A percentile compares a stretch with the other conserved stretches of the same genome.
These are phyloP conservation scores for Elasticomyces elasticus DNA, from an alignment of 495 filamentous ascomycete genomes.

Conservation along the genomic window DNA sequence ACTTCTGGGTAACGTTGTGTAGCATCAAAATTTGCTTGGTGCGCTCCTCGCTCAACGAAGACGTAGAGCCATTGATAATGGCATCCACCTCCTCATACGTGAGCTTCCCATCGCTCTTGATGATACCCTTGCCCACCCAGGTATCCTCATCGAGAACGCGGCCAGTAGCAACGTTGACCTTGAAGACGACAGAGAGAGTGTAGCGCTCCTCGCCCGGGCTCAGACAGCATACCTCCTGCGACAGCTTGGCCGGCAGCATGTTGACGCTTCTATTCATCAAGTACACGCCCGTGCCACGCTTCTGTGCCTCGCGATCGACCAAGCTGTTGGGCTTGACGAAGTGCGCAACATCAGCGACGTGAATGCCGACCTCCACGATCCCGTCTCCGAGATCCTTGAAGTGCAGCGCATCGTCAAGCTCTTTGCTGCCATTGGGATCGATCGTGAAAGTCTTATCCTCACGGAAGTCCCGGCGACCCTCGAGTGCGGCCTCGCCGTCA, in stretches of 20 bases:
- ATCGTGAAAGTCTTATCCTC: conserved; percentile 84
- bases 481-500: conserved; percentile 66
- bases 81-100: conserved; percentile 76
- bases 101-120: conserved; percentile 80
- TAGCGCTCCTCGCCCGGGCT: conserved; percentile 78
- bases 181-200: conserved; percentile 86
- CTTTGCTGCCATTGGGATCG: conserved; percentile 69
- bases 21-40: conserved; percentile 66
- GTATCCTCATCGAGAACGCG: conserved; percentile 68
- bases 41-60: conserved; percentile 43
- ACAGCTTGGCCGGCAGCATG: conserved; percentile 76
- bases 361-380: conserved; percentile 86
- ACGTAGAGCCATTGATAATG: conserved; percentile 47
- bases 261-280: conserved; percentile 85
- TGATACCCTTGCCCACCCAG: conserved; percentile 89
- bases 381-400: conserved; percentile 72
- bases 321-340: conserved; percentile 95
- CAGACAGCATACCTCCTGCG: conserved; percentile 77
- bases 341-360: conserved; percentile 91
- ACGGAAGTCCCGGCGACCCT: conserved; percentile 81
- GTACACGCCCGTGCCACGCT: conserved; percentile 91
- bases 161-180: conserved; percentile 67
- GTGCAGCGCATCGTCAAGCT: conserved; percentile 86
- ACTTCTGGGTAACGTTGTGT: conserved; percentile 68
- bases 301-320: conserved; percentile 95